A percentile compares a stretch with the other conserved stretches of the same genome.
These are phyloP conservation scores for Zostera marina DNA, from an alignment of 116 monocot genomes.

Conservation along the genomic window DNA sequence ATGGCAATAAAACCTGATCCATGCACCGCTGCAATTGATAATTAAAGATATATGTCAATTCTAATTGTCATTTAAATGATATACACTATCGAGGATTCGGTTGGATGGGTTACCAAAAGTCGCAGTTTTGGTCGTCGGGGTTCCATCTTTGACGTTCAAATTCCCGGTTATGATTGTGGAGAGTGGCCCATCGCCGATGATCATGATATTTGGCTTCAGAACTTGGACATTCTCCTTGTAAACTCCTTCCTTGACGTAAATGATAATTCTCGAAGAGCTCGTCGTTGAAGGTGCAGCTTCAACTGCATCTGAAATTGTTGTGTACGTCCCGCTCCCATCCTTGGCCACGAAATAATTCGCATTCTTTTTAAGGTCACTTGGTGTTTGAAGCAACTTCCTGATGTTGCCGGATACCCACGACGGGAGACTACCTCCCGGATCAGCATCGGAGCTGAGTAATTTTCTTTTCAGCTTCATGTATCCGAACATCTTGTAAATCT, in stretches of 20 bases:
- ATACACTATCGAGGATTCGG: background rate
- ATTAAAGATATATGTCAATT: no score
- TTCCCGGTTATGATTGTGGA: constrained; percentile 22
- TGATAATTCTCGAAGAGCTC: constrained; percentile 15
- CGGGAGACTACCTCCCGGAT: background rate
- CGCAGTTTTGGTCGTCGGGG: constrained; percentile 11
- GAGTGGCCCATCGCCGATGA: constrained; percentile 25
- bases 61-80: no score
- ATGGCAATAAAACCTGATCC: constrained; percentile 23
- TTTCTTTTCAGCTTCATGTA: constrained; percentile 6
- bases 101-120: constrained; percentile 7
- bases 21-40: constrained; percentile 7
- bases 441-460: no score
- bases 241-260: constrained; percentile 26
- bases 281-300: background rate
- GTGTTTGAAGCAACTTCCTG: no score
- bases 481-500: constrained; percentile 7
- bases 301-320: constrained; percentile 13
- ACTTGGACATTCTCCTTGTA: constrained; percentile 21
- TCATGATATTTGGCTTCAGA: constrained; percentile 1
- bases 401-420: background rate
- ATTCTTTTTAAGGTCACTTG: background rate
- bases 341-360: constrained; percentile 16
- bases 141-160: constrained; percentile 26
- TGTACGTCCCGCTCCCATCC: constrained; percentile 17